Evolutionary conservation across 2,329 filamentous ascomycete genomes (phyloP).

Genomic region (Penicillium aurantiogriseum): DNA sequence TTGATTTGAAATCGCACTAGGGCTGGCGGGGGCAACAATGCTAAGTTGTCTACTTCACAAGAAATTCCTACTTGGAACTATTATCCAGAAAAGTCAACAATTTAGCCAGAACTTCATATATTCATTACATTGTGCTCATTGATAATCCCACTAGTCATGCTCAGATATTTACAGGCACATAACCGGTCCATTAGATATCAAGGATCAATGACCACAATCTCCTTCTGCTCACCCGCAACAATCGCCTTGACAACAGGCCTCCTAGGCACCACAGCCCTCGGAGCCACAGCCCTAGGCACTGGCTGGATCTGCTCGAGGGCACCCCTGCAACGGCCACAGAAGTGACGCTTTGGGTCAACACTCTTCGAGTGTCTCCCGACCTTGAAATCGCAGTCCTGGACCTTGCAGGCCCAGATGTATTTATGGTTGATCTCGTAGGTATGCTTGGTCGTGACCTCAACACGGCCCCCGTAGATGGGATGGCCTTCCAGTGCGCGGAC

Average conservation of each 20-base stretch:
- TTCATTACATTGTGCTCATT: not conserved
- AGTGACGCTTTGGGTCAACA: conserved; percentile 68
- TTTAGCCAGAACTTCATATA: not conserved
- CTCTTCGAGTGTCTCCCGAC: conserved; percentile 85
- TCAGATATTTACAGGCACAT: not conserved
- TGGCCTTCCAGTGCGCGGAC: conserved; percentile 36
- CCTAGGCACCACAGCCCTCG: conserved; percentile 39
- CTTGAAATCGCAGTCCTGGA: conserved; percentile 59
- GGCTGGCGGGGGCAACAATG: not conserved
- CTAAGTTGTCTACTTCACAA: not conserved
- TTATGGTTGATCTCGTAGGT: conserved; percentile 88
- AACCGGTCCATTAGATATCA: not conserved
- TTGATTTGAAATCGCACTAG: not conserved
- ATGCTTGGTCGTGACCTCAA: conserved; percentile 87
- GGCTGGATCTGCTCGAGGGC: conserved; percentile 76
- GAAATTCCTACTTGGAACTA: too few relatives aligned
- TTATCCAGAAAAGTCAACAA: not conserved
- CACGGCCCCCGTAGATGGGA: conserved; percentile 55
- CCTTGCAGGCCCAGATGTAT: conserved; percentile 77
- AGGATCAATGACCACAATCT: not conserved
- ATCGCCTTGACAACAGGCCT: conserved; percentile 17
- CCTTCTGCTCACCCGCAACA: not conserved
- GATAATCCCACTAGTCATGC: not conserved
- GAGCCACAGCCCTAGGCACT: conserved; percentile 54
- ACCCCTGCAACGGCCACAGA: conserved; percentile 74